Base-by-base conservation (phyloP, 208 protist genomes). In the Tritrichomonas foetus region DNA sequence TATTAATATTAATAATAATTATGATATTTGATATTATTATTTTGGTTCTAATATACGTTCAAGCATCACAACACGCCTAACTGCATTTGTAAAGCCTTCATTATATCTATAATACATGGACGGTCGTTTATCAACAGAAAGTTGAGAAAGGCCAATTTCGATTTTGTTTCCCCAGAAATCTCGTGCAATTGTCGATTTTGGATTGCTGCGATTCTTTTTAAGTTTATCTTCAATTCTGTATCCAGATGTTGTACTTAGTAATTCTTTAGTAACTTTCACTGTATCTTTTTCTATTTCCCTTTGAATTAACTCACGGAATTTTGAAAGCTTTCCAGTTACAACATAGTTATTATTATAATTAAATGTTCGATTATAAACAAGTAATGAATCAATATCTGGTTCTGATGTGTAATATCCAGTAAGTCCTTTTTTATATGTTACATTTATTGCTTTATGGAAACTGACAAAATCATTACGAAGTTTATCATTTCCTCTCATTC, bases 31-130 rank as follows among this genome's bases (percentile, higher is more conserved):
- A 49, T 50, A 82, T 82, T 82, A 82, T 1, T n/a, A n/a, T n/a
- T n/a, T n/a, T n/a, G 16, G 8, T 27, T 30, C 39, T 9, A 89
- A 50, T 53, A 89, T 89, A n/a, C 78, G 9, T 27, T 47, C 3
- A 27, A 57, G 14, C 41, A 41, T 30, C 27, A 89, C 78, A 39
- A 44, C 41, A 27, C 78, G 33, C 33, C 47, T 47, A 33, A 89
- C 78, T 47, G 78, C 78, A 16, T 89, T 89, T 8, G 78, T 89
- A 47, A 57, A 89, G 25, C 78, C 78, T 57, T 89, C 78, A 89
- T 89, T 89, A 89, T 89, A 89, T 5, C 16, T 33, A 89, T 39
- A 89, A n/a, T 61, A 44, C 9, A 89, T n/a, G 11, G 39, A 57
- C 1, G 44, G 44, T 39, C 78, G 33, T 33, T 57, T 16, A 22